Conservation (phyloP, 495 filamentous ascomycete genomes). For the Podospora australis region DNA sequence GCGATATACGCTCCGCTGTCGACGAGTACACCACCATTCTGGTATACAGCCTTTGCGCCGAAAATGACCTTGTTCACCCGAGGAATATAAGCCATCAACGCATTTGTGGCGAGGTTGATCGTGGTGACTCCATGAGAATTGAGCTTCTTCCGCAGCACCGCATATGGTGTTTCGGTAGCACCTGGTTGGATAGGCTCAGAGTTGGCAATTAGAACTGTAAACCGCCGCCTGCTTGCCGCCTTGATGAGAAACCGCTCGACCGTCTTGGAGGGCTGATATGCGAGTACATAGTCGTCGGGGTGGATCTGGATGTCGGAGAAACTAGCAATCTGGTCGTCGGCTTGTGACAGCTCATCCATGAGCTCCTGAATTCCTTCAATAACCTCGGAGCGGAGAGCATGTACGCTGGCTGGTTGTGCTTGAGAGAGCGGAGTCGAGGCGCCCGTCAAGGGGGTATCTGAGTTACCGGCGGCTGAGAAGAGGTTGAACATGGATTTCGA, state of each 20-base stretch:
- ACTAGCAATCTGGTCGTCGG: conserved; percentile 80
- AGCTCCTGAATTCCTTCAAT: conserved; percentile 85
- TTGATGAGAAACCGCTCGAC: conserved; percentile 82
- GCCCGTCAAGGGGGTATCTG: conserved; percentile 30
- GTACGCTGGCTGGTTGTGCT: conserved; percentile 29
- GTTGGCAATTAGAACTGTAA: conserved; percentile 78
- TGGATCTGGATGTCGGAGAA: conserved; percentile 87
- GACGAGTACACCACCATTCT: conserved; percentile 77
- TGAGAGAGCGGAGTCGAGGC: conserved; percentile 39
- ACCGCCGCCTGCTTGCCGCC: conserved; percentile 76
- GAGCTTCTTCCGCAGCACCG: conserved; percentile 65
- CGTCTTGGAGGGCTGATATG: conserved; percentile 69
- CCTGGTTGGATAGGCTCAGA: conserved; percentile 24
- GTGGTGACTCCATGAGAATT: conserved; percentile 70
- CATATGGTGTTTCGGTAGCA: conserved; percentile 38
- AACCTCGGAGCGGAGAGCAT: conserved; percentile 77
- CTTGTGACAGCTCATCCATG: conserved; percentile 81
- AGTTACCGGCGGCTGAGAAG: conserved; percentile 37
- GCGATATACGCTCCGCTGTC: conserved; percentile 72
- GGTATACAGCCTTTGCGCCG: conserved; percentile 74
- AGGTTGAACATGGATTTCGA: conserved; percentile 78
- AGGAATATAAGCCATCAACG: conserved; percentile 86
- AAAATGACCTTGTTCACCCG: conserved; percentile 91
- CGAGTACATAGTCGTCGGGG: conserved; percentile 82
- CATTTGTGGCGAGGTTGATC: conserved; percentile 74